Evolutionary conservation across 192 early-diverging fungal species (phyloP), one percentile per base, ranked within the genome.

Genomic region (Ambispora gerdemannii): DNA sequence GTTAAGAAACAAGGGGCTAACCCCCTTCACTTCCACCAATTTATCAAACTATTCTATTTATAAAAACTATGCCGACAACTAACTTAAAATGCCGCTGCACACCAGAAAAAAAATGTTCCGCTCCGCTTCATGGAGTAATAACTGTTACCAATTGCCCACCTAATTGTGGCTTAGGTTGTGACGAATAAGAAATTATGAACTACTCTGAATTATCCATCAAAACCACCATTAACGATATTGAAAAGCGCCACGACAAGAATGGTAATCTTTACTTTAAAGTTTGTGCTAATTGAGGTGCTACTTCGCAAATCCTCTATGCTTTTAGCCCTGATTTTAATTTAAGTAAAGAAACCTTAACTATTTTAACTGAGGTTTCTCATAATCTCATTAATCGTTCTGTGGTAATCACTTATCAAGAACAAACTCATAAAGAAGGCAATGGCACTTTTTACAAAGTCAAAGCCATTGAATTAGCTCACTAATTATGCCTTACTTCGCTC

Each of bases 361-460:
- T 17, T 47, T 47, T 47, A 47, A 47, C 43, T 47, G 24, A 55
- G 10, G 17, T 22, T 25, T 22, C 53, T 7, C 25, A 55, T 22
- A 55, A 55, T 22, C n/a, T 55, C 53, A 55, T 55, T 25, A 55
- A 55, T 55, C 53, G 53, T 22, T 22, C 10, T n/a, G 53, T 55
- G 4, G 10, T 55, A 55, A 55, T 55, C 53, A 55, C 53, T 55
- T 55, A 55, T 22, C 53, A 55, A 55, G 53, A 55, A 55, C 25
- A n/a, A 11, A 10, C 53, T 20, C 10, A 55, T 22, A 10, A 55
- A 55, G n/a, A 55, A 7, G 6, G 24, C 7, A 4, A 55, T n/a
- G 53, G 53, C 53, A 55, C 53, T 55, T 55, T 55, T 55, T 55
- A 22, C 24, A 55, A 55, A 55, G 53, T 55, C 25, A 4, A 55